phyloP scores from a whole-genome alignment of 768 basidiomycete genomes.

The Tulasnella calospora region DNA sequence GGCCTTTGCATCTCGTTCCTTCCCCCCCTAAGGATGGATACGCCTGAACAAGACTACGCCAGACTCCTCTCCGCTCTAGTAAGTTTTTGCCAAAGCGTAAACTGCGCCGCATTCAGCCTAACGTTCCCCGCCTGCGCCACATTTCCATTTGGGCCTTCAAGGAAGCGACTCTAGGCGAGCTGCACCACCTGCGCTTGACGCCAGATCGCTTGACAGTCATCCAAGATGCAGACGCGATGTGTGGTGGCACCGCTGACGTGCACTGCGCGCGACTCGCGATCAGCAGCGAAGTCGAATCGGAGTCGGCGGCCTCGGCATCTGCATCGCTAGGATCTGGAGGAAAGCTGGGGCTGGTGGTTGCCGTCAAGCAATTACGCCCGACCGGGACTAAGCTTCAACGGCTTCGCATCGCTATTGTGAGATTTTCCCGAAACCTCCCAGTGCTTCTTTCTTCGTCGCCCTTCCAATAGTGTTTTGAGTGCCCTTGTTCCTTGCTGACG shows the following conservation, averaged over 20 bases:
- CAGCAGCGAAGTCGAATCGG: no score
- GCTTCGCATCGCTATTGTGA: background rate
- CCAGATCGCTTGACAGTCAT: background rate
- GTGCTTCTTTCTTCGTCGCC: background rate
- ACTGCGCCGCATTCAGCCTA: background rate
- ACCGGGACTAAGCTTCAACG: background rate
- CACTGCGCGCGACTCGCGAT: background rate
- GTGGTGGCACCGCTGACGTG: background rate
- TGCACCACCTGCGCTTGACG: background rate
- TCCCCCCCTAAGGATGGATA: background rate
- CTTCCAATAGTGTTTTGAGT: no score
- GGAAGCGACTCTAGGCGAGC: background rate
- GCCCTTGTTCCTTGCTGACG: no score
- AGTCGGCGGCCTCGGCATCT: no score
- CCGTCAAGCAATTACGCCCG: slow-evolving; percentile 7
- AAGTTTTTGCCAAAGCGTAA: background rate
- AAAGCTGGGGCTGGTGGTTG: background rate
- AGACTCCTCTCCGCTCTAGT: background rate
- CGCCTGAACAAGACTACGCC: background rate
- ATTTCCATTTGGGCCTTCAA: no score
- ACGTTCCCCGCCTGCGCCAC: background rate
- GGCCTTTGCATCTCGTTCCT: background rate
- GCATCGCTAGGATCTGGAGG: background rate
- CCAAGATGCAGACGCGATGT: background rate
- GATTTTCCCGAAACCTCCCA: background rate